phyloP scores from a whole-genome alignment of 2,329 filamentous ascomycete species.

The Fusarium pseudograminearum region DNA sequence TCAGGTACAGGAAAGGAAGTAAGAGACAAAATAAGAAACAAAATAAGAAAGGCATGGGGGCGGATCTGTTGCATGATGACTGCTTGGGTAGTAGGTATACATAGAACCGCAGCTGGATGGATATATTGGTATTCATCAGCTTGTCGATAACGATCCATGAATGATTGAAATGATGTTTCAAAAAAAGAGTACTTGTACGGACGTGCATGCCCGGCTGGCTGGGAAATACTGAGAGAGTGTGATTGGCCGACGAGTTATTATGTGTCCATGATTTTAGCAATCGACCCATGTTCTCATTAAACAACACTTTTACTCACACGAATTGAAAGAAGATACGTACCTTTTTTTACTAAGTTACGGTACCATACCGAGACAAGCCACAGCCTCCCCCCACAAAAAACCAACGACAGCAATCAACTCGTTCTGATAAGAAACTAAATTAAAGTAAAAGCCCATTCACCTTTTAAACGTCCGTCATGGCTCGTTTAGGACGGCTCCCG shows the following conservation, averaged over 20 bases:
- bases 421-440: conserved; percentile 31
- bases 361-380: not conserved
- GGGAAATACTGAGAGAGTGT: not conserved
- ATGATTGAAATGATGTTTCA: conserved; percentile 1
- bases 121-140: not conserved
- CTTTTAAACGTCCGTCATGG: conserved; percentile 18
- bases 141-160: not conserved
- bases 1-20: not conserved
- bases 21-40: not conserved
- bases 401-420: conserved; percentile 14
- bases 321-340: conserved; percentile 30
- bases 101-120: not conserved
- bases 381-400: conserved; percentile 37
- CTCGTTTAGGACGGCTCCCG: conserved; percentile 11
- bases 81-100: not conserved
- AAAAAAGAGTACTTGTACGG: not conserved
- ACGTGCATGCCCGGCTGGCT: not conserved
- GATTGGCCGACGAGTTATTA: conserved; percentile 19
- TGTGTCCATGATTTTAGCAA: conserved; percentile 42
- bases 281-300: conserved; percentile 37
- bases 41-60: not conserved
- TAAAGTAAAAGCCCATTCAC: not conserved
- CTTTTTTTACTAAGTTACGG: not conserved
- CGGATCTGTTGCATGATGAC: not conserved
- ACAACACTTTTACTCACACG: conserved; percentile 42